Evolutionary conservation across 139 green algal genomes (phyloP).

Genomic region (Monoraphidium neglectum): DNA sequence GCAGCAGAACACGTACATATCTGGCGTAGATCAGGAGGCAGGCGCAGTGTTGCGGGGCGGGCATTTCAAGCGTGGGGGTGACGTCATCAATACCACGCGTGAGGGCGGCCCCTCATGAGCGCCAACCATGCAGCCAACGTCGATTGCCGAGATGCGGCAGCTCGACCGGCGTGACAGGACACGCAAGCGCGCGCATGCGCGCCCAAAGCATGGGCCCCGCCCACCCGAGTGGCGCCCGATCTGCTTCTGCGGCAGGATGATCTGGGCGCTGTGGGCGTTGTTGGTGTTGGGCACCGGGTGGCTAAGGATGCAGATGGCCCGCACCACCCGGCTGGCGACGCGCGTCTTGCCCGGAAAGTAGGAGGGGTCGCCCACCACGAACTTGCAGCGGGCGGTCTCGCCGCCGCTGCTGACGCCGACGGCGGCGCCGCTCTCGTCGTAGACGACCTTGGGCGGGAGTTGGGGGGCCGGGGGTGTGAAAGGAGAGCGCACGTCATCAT

Average conservation of each 20-base stretch:
- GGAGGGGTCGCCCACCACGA: constrained; percentile 94
- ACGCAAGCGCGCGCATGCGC: too few species aligned
- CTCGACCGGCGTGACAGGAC: too few species aligned
- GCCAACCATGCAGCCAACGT: too few species aligned
- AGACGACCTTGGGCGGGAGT: constrained; percentile 71
- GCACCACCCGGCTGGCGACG: constrained; percentile 81
- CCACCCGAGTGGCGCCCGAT: constrained; percentile 71
- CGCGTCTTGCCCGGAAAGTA: constrained; percentile 75
- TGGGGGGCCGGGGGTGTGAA: too few species aligned
- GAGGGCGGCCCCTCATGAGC: too few species aligned
- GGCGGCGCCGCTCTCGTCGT: constrained; percentile 74
- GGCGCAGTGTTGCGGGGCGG: too few species aligned
- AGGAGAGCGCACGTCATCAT: too few species aligned
- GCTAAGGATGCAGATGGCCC: constrained; percentile 90
- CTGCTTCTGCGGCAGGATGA: constrained; percentile 99
- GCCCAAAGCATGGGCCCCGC: too few species aligned
- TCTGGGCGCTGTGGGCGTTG: constrained; percentile 86
- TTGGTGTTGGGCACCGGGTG: constrained; percentile 97
- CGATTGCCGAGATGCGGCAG: too few species aligned
- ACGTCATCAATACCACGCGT: too few species aligned
- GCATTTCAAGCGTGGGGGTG: too few species aligned
- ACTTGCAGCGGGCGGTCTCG: constrained; percentile 82
- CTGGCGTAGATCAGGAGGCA: too few species aligned
- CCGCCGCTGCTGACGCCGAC: constrained; percentile 88
- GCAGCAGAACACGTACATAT: constrained; percentile 99